Conservation (phyloP, 2,329 filamentous ascomycete species). For the Diaporthe vaccinii region DNA sequence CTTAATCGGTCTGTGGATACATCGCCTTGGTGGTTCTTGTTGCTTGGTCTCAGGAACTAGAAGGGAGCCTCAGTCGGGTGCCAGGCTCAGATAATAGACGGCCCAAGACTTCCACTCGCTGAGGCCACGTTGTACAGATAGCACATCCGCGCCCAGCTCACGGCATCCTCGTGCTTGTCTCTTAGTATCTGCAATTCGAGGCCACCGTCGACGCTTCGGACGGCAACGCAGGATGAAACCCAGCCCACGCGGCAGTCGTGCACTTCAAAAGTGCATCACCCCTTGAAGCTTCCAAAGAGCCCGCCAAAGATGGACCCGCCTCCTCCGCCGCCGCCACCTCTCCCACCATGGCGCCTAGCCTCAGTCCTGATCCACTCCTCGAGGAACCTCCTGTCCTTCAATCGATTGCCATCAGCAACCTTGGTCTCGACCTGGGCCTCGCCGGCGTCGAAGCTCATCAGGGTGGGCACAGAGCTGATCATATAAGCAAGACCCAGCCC, state of each 20-base stretch:
- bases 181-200: neutral
- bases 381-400: conserved; percentile 47
- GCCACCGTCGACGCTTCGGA: neutral
- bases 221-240: neutral
- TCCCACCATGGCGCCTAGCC: conserved; percentile 42
- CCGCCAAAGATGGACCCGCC: conserved; percentile 45
- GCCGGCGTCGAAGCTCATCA: conserved; percentile 69
- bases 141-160: neutral
- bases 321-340: conserved; percentile 34
- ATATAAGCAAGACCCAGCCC: conserved; percentile 67
- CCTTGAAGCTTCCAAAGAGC: conserved; percentile 49
- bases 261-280: neutral
- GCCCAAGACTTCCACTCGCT: conserved; percentile 8
- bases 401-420: conserved; percentile 61
- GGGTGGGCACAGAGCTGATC: conserved; percentile 70
- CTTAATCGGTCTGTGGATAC: conserved; percentile 7
- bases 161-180: neutral
- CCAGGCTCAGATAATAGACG: conserved; percentile 24
- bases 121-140: neutral
- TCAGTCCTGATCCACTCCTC: conserved; percentile 41
- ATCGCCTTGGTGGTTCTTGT: conserved; percentile 11
- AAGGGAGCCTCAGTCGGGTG: neutral
- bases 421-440: conserved; percentile 65
- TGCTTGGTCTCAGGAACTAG: conserved; percentile 4
- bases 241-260: neutral